A percentile compares a stretch with the other conserved stretches of the same genome.
Evolutionary conservation across 225 moss, liverwort and hornwort species (phyloP).

Genomic region (Bryoerythrophyllum caledonicum): DNA sequence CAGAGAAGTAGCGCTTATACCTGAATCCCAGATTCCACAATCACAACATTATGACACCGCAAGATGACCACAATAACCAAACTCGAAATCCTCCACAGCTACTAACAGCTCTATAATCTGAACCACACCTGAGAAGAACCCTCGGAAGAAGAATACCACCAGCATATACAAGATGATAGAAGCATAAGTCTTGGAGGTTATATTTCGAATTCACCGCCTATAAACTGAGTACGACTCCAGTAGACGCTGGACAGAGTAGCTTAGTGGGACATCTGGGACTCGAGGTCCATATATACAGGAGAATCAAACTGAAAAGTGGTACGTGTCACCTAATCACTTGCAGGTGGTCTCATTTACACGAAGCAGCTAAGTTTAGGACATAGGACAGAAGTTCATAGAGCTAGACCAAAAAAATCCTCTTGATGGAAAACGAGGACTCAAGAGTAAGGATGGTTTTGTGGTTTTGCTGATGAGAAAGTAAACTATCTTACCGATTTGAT

Average conservation of each 20-base stretch:
- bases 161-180: background rate
- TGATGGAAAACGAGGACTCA: too few species aligned
- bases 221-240: too few species aligned
- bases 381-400: background rate
- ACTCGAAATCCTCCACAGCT: background rate
- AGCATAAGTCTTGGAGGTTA: background rate
- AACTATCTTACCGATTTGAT: background rate
- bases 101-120: background rate
- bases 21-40: slow-evolving; percentile 6
- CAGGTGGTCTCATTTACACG: background rate
- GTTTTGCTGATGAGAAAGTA: background rate
- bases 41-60: background rate
- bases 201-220: background rate
- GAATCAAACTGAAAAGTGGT: background rate
- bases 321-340: background rate
- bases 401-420: background rate
- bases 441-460: background rate
- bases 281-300: background rate
- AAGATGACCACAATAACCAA: too few species aligned
- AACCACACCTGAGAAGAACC: background rate
- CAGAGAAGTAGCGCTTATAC: background rate
- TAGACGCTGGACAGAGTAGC: background rate
- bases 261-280: background rate
- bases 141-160: too few species aligned
- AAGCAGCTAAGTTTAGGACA: background rate